Evolutionary conservation across 805 yeast species (phyloP), one percentile per base, ranked within the genome.

Genomic region (Pichia gijzeniarum): DNA sequence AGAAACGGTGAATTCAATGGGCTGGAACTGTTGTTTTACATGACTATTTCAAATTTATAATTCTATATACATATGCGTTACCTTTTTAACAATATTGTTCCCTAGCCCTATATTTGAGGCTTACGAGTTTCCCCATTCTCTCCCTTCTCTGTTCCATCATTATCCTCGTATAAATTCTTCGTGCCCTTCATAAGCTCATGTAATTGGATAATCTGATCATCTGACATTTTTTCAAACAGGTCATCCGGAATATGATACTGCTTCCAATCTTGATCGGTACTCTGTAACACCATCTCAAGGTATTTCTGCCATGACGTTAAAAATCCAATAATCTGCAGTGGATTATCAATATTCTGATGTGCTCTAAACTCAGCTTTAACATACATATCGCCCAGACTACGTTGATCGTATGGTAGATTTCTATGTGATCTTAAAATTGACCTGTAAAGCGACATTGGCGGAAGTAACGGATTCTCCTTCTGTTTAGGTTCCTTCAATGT

Each of bases 261-360:
- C 55, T 69, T 64, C 93, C 91, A 85, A 40, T 70, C 69, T 12
- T 77, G 84, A 32, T 74, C 77, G 25, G 77, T 74, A 48, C 53
- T 62, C 35, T 49, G 49, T 19, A 40, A 39, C 20, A 85, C 74
- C 61, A 69, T 67, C 12, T 72, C 67, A 49, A 85, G 70, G 56
- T 85, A 85, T 50, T 83, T 91, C 63, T 93, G 99, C 99, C 99
- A 93, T 49, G 87, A 82, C 1, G 95, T 79, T 50, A 93, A 71
- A 56, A 93, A 93, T 10, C 97, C 99, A 10, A 93, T 89, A 30
- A 93, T 88, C 59, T 91, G 95, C 20, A 88, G 71, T 3, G 99
- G 98, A 62, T 93, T 89, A 53, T 88, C 96, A 6, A 83, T 75
- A 40, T 70, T 64, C 48, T 80, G 76, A 65, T 93, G 99, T 6